Evolutionary conservation across 441 rosid species (phyloP), one percentile per base, ranked within the genome.

Genomic region (Euphorbia celastroides): DNA sequence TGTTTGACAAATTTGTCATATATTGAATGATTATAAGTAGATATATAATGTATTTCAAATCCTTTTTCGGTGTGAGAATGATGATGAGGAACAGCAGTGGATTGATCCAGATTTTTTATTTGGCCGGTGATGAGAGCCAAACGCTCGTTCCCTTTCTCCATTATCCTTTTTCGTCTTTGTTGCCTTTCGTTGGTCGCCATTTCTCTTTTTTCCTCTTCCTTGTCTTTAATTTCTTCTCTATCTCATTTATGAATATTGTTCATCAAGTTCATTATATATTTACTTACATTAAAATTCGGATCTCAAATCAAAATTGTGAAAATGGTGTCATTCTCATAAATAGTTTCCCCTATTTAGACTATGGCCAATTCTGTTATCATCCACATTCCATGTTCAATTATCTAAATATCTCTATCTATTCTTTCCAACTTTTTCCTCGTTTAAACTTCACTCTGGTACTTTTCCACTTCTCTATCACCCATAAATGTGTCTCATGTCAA

Each of bases 41-140:
- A n/a, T n/a, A n/a, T n/a, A n/a, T n/a, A n/a, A n/a, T n/a, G n/a
- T n/a, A n/a, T n/a, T n/a, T n/a, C n/a, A n/a, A n/a, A n/a, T n/a
- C n/a, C n/a, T n/a, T n/a, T n/a, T 74, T 74, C 80, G 17, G 68
- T 68, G 65, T n/a, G 71, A 14, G 71, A 9, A 69, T 36, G 75
- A 69, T 36, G 75, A 30, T 72, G 82, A 34, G 70, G 25, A 50
- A 6, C 23, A 51, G 4, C 16, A 8, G 5, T 12, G 0, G 70
- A 57, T 27, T 32, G 48, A 17, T 28, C 30, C 2, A 78, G 82
- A 7, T 46, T 64, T 48, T 68, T 81, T 67, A 75, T 26, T 20
- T 78, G 82, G 10, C 92, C 83, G 10, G 89, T 87, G 72, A 92
- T 90, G 64, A 89, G 71, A 19, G 92, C 91, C 72, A 92, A 36